A percentile compares a stretch with the other conserved stretches of the same genome.
Evolutionary conservation across 108 stramenopile species (phyloP).

Genomic region (Hondaea fermentalgiana): DNA sequence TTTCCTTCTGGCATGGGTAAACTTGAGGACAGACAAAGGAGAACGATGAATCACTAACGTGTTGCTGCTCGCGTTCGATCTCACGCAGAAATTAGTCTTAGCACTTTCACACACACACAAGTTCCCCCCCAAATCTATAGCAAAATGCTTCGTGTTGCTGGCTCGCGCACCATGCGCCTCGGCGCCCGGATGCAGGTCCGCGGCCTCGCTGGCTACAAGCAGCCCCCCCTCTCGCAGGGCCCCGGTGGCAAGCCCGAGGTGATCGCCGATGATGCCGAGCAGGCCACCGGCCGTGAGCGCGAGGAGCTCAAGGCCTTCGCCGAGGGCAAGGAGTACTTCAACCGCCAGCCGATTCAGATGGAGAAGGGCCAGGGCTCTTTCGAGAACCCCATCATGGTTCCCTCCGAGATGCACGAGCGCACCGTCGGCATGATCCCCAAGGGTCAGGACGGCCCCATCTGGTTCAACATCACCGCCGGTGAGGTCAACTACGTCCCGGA

Average conservation of each 20-base stretch:
- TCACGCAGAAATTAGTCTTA: not conserved
- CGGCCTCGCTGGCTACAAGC: not conserved
- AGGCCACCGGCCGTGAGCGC: constrained; percentile 18
- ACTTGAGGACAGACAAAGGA: too few relatives aligned
- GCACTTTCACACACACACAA: not conserved
- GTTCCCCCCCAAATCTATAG: not conserved
- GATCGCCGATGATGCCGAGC: constrained; percentile 13
- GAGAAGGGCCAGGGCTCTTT: constrained; percentile 2
- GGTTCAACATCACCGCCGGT: not conserved
- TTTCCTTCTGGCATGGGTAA: too few relatives aligned
- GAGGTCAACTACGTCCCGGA: constrained; percentile 12
- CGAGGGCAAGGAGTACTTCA: constrained; percentile 16
- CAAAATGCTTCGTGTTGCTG: not conserved
- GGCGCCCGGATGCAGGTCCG: not conserved
- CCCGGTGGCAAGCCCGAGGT: not conserved
- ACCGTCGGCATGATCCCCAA: constrained; percentile 10
- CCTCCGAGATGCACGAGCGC: constrained; percentile 8
- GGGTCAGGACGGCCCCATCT: constrained; percentile 7
- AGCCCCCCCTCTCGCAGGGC: constrained; percentile 17
- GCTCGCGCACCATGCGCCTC: not conserved
- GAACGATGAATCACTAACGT: not conserved
- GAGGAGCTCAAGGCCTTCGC: constrained; percentile 19
- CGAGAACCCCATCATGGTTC: constrained; percentile 17
- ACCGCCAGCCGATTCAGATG: constrained; percentile 14
- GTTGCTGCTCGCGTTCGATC: not conserved